These are phyloP conservation scores for Chytriomyces sp. DNA, from an alignment of 192 early-diverging fungal species.

Conservation along the genomic window DNA sequence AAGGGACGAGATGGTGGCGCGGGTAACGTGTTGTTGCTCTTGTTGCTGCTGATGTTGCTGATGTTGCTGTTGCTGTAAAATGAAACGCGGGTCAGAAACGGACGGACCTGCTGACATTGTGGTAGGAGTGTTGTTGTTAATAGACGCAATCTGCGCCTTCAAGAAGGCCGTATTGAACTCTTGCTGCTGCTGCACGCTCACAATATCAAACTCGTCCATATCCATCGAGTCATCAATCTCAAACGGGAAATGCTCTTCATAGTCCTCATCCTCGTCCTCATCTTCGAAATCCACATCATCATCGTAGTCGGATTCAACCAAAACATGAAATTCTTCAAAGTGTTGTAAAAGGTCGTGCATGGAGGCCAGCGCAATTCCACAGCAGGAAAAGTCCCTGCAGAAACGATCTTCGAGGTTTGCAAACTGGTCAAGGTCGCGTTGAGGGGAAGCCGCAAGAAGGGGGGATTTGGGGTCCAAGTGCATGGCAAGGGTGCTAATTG, in stretches of 20 bases:
- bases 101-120: too few relatives aligned
- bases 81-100: background rate
- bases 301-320: constrained; percentile 81
- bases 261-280: constrained; percentile 60
- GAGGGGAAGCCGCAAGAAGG: constrained; percentile 37
- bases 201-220: constrained; percentile 35
- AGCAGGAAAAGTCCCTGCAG: constrained; percentile 95
- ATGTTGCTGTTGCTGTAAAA: background rate
- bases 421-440: constrained; percentile 52
- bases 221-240: constrained; percentile 54
- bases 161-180: constrained; percentile 25
- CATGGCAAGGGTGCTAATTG: constrained; percentile 10
- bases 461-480: constrained; percentile 37
- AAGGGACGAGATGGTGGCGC: constrained; percentile 28
- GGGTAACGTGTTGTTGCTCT: background rate
- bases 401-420: constrained; percentile 80
- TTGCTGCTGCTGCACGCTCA: constrained; percentile 21
- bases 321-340: constrained; percentile 93
- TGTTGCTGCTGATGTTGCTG: constrained; percentile 23
- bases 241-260: constrained; percentile 42
- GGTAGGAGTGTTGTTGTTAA: constrained; percentile 15
- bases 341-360: constrained; percentile 95
- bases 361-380: constrained; percentile 83
- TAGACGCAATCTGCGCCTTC: constrained; percentile 18
- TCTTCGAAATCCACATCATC: constrained; percentile 72